Conservation (phyloP, 2,329 filamentous ascomycete genomes). For the Waltergamsia citrina region DNA sequence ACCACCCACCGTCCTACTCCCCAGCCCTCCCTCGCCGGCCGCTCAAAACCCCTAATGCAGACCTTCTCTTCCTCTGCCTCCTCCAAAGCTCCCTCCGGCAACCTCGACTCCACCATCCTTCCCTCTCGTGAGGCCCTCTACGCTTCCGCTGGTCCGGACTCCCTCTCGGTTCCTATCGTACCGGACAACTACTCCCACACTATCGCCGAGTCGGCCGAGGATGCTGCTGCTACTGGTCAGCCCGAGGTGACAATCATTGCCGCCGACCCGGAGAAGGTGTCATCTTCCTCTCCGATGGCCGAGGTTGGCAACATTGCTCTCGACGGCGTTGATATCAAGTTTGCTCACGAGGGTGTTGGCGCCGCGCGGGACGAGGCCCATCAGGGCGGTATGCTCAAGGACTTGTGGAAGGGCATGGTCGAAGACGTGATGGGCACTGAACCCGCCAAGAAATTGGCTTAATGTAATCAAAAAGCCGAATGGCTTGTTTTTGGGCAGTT, state of each 20-base stretch:
- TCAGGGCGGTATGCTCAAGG: conserved; percentile 36
- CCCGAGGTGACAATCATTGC: conserved; percentile 47
- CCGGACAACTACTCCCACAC: conserved; percentile 43
- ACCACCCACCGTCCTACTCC: conserved; percentile 38
- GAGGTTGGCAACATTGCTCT: conserved; percentile 40
- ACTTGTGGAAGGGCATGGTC: conserved; percentile 47
- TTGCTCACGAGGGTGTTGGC: conserved; percentile 27
- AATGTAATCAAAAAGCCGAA: neutral
- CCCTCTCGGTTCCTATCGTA: conserved; percentile 48
- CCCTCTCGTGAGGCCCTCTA: conserved; percentile 30
- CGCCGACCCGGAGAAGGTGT: conserved; percentile 41
- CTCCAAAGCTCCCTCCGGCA: conserved; percentile 21
- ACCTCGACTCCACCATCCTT: conserved; percentile 45
- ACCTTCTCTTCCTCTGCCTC: conserved; percentile 44
- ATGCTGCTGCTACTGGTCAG: conserved; percentile 20
- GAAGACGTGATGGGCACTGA: conserved; percentile 30
- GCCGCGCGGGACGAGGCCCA: conserved; percentile 15
- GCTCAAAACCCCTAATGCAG: conserved; percentile 51
- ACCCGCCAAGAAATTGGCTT: conserved; percentile 10
- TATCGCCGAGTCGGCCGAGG: conserved; percentile 16
- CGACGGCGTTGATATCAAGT: conserved; percentile 46
- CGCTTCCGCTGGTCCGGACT: conserved; percentile 18
- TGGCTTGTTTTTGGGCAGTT: too few species aligned
- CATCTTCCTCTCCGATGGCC: conserved; percentile 40
- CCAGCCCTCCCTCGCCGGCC: conserved; percentile 31